Percentiles rank a stretch among this genome's conserved stretches.
phyloP scores from a whole-genome alignment of 208 protist species.

The Blastocrithidia nonstop region DNA sequence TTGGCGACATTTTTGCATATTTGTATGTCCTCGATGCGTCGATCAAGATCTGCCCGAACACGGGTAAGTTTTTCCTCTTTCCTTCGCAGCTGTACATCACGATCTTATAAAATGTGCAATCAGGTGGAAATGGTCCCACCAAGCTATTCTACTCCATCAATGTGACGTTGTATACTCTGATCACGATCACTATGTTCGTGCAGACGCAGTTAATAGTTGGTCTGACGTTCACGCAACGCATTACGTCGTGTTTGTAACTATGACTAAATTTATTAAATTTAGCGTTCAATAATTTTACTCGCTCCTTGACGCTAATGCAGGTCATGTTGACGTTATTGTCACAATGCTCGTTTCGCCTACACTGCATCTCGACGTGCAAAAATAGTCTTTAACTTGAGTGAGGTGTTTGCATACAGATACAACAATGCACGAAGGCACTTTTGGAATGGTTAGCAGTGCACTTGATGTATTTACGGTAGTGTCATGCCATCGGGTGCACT shows the following conservation, averaged over 20 bases:
- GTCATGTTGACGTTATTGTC: too few species aligned
- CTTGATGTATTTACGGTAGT: too few species aligned
- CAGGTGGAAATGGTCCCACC: conserved; percentile 42
- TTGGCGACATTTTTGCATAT: conserved; percentile 18
- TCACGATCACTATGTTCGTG: conserved; percentile 34
- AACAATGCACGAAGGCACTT: too few species aligned
- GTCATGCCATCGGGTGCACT: too few species aligned
- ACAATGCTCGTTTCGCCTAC: too few species aligned
- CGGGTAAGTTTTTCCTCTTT: conserved; percentile 54
- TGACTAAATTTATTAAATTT: too few species aligned
- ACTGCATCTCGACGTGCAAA: too few species aligned
- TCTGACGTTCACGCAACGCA: conserved; percentile 21
- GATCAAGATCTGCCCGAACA: conserved; percentile 37
- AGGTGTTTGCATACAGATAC: too few species aligned
- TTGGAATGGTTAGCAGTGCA: too few species aligned
- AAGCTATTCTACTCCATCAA: conserved; percentile 52
- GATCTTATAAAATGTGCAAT: conserved; percentile 57
- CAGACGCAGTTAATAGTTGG: conserved; percentile 14
- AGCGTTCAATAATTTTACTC: too few species aligned
- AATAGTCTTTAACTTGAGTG: too few species aligned
- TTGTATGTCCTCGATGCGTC: conserved; percentile 31
- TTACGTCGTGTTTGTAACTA: conserved; percentile 19
- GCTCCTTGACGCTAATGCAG: conserved; percentile 37
- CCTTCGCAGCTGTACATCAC: conserved; percentile 20
- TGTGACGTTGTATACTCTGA: conserved; percentile 24